Percentiles rank a stretch among this genome's conserved stretches.
Conservation (phyloP, 805 yeast genomes). For the Yarrowia porcina region DNA sequence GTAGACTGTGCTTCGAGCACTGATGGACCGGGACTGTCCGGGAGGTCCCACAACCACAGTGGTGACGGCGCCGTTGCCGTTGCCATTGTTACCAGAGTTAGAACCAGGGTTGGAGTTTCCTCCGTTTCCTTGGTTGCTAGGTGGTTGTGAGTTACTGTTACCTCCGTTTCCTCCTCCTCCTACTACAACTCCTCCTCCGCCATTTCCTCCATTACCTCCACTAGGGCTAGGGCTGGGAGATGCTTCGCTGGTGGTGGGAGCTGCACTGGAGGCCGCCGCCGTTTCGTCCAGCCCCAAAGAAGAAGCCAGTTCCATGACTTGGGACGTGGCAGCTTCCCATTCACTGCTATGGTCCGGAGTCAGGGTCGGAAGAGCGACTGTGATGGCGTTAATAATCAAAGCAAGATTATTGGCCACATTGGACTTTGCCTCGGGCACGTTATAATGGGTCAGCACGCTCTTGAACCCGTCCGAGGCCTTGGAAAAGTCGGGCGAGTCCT, state of each 20-base stretch:
- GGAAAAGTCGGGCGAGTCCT: slow-evolving; percentile 22
- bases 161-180: not conserved
- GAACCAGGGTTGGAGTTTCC: too few species aligned
- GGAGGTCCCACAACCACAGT: not conserved
- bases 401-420: slow-evolving; percentile 16
- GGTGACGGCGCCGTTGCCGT: not conserved
- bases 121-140: too few species aligned
- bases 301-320: slow-evolving; percentile 11
- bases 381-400: slow-evolving; percentile 4
- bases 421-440: slow-evolving; percentile 12
- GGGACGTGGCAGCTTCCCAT: slow-evolving; percentile 9
- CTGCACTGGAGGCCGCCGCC: not conserved
- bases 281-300: not conserved
- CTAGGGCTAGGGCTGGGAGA: not conserved
- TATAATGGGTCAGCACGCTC: slow-evolving; percentile 12
- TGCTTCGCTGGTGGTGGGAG: not conserved
- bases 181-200: not conserved
- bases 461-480: slow-evolving; percentile 19
- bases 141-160: not conserved
- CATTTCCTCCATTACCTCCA: not conserved
- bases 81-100: not conserved
- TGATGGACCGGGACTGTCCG: not conserved
- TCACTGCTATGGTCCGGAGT: slow-evolving; percentile 7
- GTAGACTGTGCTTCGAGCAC: not conserved
- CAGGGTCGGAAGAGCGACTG: slow-evolving; percentile 12